Evolutionary conservation across 805 yeast genomes (phyloP), one percentile per base, ranked within the genome.

Genomic region (Wickerhamomyces hampshirensis): DNA sequence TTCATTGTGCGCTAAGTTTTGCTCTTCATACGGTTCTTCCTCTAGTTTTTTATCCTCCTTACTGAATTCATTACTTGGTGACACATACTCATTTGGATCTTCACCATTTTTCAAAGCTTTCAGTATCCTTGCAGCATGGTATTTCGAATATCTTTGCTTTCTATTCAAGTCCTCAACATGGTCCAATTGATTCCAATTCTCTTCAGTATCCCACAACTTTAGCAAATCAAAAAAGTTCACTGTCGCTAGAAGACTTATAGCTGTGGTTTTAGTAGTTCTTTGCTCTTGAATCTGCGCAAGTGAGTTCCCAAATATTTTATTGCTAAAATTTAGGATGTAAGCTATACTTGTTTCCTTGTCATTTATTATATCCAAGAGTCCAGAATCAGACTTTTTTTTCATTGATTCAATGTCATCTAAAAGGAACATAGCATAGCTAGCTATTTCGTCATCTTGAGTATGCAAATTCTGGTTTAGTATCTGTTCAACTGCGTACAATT

Each of bases 401-500:
- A 69, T 61, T 2, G 48, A 40, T 53, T 93, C 98, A 26, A 93
- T 75, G 3, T 72, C 73, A 51, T 83, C 94, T 37, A 91, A 60
- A 30, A 93, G 60, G 3, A 56, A 51, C 31, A 80, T 62, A 0
- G 91, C 85, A 47, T 74, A 75, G 2, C 48, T 50, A 11, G 85
- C 86, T 19, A 73, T 73, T 11, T 71, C 81, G 6, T 66, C 61
- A 40, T 74, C 73, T 2, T 63, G 48, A 16, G 72, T 62, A 51
- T 88, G 96, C 15, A 80, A 62, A 37, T 76, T 72, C 29, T 71
- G 59, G 26, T 68, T 67, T 15, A 91, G 62, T 4, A 91, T 78
- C 48, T 75, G 66, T 56, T 89, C 91, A 3, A 84, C 80, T 0
- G 88, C 84, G 52, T 82, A 80, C 33, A 82, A 55, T 43, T 66